phyloP scores from a whole-genome alignment of 176 grass and related monocot genomes.

The maize (Zea mays) region Zm-B73-REFERENCE-NAM-5.0 NC_050100.1:213137001-213137500 shows the following conservation, averaged over 20 bases:
- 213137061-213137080: neutral
- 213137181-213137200: neutral
- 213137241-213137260: neutral
- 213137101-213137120: neutral
- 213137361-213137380: neutral
- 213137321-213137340: neutral
- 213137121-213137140: neutral
- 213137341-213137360: neutral
- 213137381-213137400: neutral
- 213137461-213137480: constrained; percentile 56
- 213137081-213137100: neutral
- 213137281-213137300: neutral
- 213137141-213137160: neutral
- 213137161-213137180: neutral
- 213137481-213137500: constrained; percentile 43
- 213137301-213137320: neutral
- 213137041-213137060: neutral
- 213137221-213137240: neutral
- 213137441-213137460: neutral
- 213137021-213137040: neutral
- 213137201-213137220: neutral
- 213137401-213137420: neutral
- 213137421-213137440: neutral
- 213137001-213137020: neutral
- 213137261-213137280: neutral